These are phyloP conservation scores for Scenedesmus sp. DNA, from an alignment of 163 green algal species.

Conservation along the genomic window DNA sequence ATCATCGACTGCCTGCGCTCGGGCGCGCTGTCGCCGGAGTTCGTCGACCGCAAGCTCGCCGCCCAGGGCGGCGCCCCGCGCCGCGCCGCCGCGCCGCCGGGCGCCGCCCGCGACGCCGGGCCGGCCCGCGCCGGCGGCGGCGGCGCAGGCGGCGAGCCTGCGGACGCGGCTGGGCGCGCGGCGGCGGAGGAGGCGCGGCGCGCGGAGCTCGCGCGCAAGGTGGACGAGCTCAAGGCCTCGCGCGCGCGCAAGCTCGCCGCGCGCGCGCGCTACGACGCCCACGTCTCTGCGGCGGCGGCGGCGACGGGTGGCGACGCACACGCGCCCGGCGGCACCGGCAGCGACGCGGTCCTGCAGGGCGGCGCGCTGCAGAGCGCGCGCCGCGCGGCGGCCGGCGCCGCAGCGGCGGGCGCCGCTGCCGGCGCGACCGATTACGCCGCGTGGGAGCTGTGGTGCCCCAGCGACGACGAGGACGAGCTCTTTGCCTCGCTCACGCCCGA, in stretches of 20 bases:
- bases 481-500: slow-evolving; percentile 70
- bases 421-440: slow-evolving; percentile 79
- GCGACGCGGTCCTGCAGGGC: slow-evolving; percentile 9
- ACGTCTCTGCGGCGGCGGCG: slow-evolving; percentile 16
- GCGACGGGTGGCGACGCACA: no score
- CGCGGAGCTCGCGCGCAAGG: slow-evolving; percentile 55
- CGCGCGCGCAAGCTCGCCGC: slow-evolving; percentile 60
- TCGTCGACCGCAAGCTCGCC: slow-evolving; percentile 61
- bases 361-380: no score
- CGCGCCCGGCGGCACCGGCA: background rate
- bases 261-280: slow-evolving; percentile 54
- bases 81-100: background rate
- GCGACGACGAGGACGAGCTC: slow-evolving; percentile 86
- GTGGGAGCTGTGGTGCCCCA: slow-evolving; percentile 86
- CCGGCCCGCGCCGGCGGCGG: background rate
- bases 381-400: background rate
- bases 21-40: slow-evolving; percentile 65
- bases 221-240: slow-evolving; percentile 68
- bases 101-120: background rate
- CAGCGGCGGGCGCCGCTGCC: no score
- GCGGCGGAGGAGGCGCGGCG: slow-evolving; percentile 49
- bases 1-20: slow-evolving; percentile 68
- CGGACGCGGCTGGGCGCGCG: background rate
- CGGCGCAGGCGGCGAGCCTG: slow-evolving; percentile 3
- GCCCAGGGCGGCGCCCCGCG: slow-evolving; percentile 20